A percentile compares a stretch with the other conserved stretches of the same genome.
These are phyloP conservation scores for Cladorrhinum sp. DNA, from an alignment of 2,329 filamentous ascomycete species.

Conservation along the genomic window DNA sequence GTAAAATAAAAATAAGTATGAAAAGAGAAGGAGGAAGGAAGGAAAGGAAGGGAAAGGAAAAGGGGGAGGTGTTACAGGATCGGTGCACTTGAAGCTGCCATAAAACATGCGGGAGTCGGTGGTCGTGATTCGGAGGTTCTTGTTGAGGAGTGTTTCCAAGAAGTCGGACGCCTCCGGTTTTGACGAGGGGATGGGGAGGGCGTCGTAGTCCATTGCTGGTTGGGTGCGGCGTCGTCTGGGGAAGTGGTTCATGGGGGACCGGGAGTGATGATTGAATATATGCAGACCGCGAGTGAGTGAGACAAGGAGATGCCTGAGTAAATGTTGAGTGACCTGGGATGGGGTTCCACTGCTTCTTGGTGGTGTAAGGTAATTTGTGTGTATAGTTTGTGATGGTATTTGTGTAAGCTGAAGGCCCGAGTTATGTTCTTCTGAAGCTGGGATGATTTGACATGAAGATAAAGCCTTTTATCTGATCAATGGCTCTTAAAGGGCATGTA, in stretches of 20 bases:
- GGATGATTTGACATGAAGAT: too few species aligned
- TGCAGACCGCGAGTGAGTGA: not conserved
- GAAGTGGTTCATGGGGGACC: not conserved
- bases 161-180: constrained; percentile 54
- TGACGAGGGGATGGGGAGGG: constrained; percentile 31
- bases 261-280: not conserved
- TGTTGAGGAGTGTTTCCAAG: constrained; percentile 67
- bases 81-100: constrained; percentile 90
- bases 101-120: constrained; percentile 86
- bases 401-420: too few species aligned
- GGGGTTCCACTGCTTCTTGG: not conserved
- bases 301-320: not conserved
- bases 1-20: constrained; percentile 9
- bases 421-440: too few species aligned
- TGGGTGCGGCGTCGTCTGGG: not conserved
- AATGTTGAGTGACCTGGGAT: not conserved
- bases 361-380: too few species aligned
- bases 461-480: not conserved
- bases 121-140: constrained; percentile 73
- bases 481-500: not conserved
- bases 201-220: not conserved
- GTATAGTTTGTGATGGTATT: too few species aligned
- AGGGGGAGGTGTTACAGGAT: constrained; percentile 64
- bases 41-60: too few species aligned
- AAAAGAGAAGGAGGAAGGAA: constrained; percentile 2